Evolutionary conservation across 2,329 filamentous ascomycete genomes (phyloP).

Genomic region (Cyclaneusma minus): DNA sequence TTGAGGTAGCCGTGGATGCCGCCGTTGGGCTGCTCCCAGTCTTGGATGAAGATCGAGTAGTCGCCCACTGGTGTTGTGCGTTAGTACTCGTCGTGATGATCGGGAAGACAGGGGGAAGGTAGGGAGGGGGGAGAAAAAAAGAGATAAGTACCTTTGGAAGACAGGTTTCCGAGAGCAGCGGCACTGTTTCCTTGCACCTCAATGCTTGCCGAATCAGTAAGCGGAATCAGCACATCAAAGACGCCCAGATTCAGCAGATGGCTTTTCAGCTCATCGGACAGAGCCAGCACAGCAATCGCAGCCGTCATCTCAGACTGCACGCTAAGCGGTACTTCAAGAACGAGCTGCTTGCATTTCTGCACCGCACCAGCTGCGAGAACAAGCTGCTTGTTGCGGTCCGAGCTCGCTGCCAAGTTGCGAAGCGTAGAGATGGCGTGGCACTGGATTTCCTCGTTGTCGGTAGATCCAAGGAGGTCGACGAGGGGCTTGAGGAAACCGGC

Average conservation of each 20-base stretch:
- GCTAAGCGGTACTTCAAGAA: constrained; percentile 80
- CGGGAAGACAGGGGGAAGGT: not conserved
- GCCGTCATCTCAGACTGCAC: constrained; percentile 99
- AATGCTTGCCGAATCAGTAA: constrained; percentile 90
- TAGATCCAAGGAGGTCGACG: constrained; percentile 85
- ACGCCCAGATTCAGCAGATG: constrained; percentile 84
- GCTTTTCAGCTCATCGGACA: constrained; percentile 90
- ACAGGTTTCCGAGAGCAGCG: constrained; percentile 85
- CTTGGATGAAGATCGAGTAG: constrained; percentile 88
- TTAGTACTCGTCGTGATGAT: constrained; percentile 3
- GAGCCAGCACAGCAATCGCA: constrained; percentile 88
- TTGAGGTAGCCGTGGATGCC: constrained; percentile 92
- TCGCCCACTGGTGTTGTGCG: constrained; percentile 58
- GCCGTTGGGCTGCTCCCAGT: constrained; percentile 84
- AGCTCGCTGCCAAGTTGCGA: constrained; percentile 88
- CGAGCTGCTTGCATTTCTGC: constrained; percentile 95
- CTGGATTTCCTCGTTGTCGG: constrained; percentile 96
- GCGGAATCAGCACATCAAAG: constrained; percentile 87
- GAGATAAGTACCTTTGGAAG: constrained; percentile 66
- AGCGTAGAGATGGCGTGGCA: constrained; percentile 97
- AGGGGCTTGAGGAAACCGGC: constrained; percentile 88
- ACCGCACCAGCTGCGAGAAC: constrained; percentile 93
- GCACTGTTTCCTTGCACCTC: constrained; percentile 98
- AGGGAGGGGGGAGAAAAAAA: no score
- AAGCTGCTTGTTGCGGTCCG: constrained; percentile 94